Percentiles rank a stretch among this genome's conserved stretches.
phyloP scores from a whole-genome alignment of 2,329 filamentous ascomycete genomes.

The Fusarium avenaceum region DNA sequence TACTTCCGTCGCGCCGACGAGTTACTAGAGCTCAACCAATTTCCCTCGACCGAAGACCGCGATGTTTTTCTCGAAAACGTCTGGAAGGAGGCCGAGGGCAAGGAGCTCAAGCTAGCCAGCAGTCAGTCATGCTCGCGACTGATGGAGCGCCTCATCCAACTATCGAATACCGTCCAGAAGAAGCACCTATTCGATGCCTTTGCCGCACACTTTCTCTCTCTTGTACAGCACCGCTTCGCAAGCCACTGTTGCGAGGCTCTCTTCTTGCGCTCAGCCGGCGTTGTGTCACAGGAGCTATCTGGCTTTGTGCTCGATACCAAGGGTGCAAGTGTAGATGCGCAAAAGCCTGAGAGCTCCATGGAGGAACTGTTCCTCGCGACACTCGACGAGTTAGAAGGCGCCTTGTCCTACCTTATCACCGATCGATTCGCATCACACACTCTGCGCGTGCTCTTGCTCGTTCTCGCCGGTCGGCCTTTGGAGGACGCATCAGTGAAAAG shows the following conservation, averaged over 20 bases:
- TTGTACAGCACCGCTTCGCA: constrained; percentile 95
- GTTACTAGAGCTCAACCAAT: constrained; percentile 90
- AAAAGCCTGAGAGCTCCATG: constrained; percentile 73
- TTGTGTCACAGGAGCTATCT: constrained; percentile 80
- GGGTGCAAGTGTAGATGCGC: constrained; percentile 59
- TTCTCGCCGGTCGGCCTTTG: constrained; percentile 86
- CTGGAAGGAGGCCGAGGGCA: constrained; percentile 86
- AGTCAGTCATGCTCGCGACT: constrained; percentile 95
- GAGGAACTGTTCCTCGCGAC: constrained; percentile 87
- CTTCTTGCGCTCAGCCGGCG: constrained; percentile 84
- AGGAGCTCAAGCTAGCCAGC: constrained; percentile 95
- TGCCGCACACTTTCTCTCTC: constrained; percentile 84
- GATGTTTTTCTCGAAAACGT: constrained; percentile 82
- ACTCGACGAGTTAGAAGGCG: constrained; percentile 88
- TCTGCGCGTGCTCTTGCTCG: constrained; percentile 84
- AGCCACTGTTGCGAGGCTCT: constrained; percentile 97
- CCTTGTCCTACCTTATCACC: constrained; percentile 85
- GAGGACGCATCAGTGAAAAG: constrained; percentile 77
- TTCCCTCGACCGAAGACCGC: constrained; percentile 80
- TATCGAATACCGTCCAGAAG: constrained; percentile 83
- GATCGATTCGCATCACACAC: constrained; percentile 93
- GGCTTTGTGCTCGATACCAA: constrained; percentile 61
- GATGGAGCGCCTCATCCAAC: constrained; percentile 89
- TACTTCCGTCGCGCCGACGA: constrained; percentile 94
- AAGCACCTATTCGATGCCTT: constrained; percentile 90